Base-by-base conservation (phyloP, 2,329 filamentous ascomycete genomes). In the Lachnellula cervina region DNA sequence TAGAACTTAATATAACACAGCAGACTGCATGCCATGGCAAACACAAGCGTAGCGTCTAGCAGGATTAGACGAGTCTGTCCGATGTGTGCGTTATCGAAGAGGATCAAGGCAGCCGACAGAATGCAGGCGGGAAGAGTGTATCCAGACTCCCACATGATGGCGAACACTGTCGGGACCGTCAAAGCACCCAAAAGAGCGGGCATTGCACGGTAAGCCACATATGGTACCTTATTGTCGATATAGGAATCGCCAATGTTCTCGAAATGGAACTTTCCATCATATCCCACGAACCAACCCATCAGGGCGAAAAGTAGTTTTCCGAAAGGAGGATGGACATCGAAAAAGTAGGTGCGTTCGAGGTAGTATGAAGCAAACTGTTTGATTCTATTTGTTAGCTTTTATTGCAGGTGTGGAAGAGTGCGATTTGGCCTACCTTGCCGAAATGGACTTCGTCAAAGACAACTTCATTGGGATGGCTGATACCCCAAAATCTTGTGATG, bases 91-190 rank as follows among this genome's bases (percentile, higher is more conserved):
- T 99, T 99, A 77, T 99, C 94, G 67, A 99, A 89, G 44, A 99
- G 86, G 61, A 99, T 80, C 37, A 99, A 78, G 28, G 89, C 85
- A 40, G 94, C 84, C 6, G 94, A 90, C 55, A 97, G 79, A 54
- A 97, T 78, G 71, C 90, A 96, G 55, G 94, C 94, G 11, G 94
- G 94, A 43, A 99, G 79, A 62, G 90, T 96, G 76, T 99, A 99
- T 61, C 92, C 94, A 49, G 94, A 97, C 75, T 99, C 94, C 94
- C 94, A 99, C 94, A 99, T 99, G 73, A 96, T 99, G 71, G 96
- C 76, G 74, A 96, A 99, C 55, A 90, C 86, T 48, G 93, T 88
- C n/a, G 92, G 88, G 51, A 99, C 90, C 11, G 94, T 99, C 64
- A 99, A 77, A 55, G 94, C 88, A 63, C 94, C 94, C 65, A 97